A percentile compares a stretch with the other conserved stretches of the same genome.
These are phyloP conservation scores for Exophiala sp. DNA, from an alignment of 2,329 filamentous ascomycete genomes.

Conservation along the genomic window DNA sequence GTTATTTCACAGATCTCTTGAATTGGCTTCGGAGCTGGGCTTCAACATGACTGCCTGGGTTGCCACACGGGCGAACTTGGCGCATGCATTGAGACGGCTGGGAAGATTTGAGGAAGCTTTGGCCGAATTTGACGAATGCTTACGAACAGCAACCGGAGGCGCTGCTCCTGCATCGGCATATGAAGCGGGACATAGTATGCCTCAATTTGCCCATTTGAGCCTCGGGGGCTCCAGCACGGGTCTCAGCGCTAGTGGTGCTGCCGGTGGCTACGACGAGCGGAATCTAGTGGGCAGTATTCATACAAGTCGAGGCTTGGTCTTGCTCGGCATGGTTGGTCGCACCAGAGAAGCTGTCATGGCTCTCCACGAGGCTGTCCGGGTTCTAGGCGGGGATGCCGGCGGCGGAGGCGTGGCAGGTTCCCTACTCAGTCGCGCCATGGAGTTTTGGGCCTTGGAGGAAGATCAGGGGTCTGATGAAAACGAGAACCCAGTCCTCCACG, in stretches of 20 bases:
- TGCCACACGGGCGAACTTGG: conserved; percentile 79
- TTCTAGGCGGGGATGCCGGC: conserved; percentile 44
- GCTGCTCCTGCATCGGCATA: conserved; percentile 35
- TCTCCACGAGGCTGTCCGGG: conserved; percentile 64
- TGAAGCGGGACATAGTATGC: conserved; percentile 18
- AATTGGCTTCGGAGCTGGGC: conserved; percentile 71
- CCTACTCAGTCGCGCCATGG: conserved; percentile 40
- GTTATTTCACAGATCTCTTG: conserved; percentile 71
- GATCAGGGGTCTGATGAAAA: conserved; percentile 24
- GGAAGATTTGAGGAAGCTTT: conserved; percentile 66
- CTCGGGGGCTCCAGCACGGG: conserved; percentile 15
- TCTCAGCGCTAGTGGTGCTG: conserved; percentile 32
- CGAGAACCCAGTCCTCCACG: conserved; percentile 8
- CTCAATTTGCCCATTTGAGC: conserved; percentile 21
- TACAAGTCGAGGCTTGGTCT: conserved; percentile 63
- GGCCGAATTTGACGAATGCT: conserved; percentile 76
- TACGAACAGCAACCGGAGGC: conserved; percentile 69
- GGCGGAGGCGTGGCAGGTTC: conserved; percentile 45
- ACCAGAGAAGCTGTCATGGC: conserved; percentile 72
- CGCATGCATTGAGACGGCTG: conserved; percentile 73
- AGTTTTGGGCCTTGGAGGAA: conserved; percentile 43
- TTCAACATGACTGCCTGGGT: conserved; percentile 78
- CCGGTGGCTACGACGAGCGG: conserved; percentile 44
- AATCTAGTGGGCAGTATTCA: conserved; percentile 43
- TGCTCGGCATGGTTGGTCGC: conserved; percentile 66